Conservation (phyloP, 1,139 yeast species). For the Keqinozyma sinolaborantium region DNA sequence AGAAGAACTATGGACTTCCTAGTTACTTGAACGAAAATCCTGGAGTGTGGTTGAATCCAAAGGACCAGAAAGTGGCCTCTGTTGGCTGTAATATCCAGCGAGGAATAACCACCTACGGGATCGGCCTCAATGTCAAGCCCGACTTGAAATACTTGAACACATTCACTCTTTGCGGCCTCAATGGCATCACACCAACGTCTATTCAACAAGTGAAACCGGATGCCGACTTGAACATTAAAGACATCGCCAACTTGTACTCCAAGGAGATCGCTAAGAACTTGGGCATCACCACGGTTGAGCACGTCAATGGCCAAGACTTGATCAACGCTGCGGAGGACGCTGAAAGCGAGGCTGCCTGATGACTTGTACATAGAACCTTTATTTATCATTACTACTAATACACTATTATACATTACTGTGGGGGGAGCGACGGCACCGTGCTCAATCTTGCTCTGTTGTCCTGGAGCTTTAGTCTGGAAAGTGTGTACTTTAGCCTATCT, state of each 20-base stretch:
- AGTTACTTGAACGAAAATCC: constrained; percentile 62
- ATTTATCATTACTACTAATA: constrained; percentile 2
- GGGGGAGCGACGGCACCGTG: constrained; percentile 14
- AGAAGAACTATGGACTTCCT: constrained; percentile 39
- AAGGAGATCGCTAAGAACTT: constrained; percentile 48
- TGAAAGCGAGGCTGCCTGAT: neutral
- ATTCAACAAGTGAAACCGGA: constrained; percentile 20
- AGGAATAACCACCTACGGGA: constrained; percentile 85
- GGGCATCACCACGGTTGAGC: constrained; percentile 45
- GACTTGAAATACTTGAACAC: constrained; percentile 68
- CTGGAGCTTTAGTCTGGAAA: constrained; percentile 20
- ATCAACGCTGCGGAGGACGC: neutral
- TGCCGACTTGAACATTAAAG: constrained; percentile 24
- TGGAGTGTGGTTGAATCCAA: constrained; percentile 75
- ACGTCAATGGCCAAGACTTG: constrained; percentile 29
- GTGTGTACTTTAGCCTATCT: constrained; percentile 34
- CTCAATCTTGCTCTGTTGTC: constrained; percentile 17
- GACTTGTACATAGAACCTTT: constrained; percentile 1
- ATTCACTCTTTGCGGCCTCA: constrained; percentile 84
- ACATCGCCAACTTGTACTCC: constrained; percentile 50
- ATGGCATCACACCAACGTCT: constrained; percentile 47
- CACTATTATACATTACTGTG: constrained; percentile 3
- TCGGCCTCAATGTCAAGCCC: constrained; percentile 75
- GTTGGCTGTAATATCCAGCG: constrained; percentile 86
- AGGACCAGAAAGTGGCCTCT: constrained; percentile 70